Evolutionary conservation across 306 rosid genomes (phyloP), one percentile per base, ranked within the genome.

Genomic region (Vigna trinervia): DNA sequence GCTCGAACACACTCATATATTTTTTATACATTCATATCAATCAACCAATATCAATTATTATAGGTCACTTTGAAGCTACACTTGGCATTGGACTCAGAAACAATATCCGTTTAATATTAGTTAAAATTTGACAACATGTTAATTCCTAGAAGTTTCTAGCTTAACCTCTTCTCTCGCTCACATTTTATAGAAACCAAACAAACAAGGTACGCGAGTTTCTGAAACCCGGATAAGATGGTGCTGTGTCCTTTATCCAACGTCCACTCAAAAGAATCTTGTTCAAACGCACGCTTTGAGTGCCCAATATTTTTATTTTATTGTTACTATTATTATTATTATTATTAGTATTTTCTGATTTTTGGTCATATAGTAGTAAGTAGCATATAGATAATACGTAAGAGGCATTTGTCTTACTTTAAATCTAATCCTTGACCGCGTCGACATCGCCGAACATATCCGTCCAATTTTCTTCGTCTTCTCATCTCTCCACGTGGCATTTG

Each of bases 401-500:
- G 54, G 75, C 73, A 39, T 77, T 80, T 64, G 84, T 66, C 85
- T 79, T 68, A 58, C 46, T 61, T 74, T n/a, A 83, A 88, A 83
- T 81, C 59, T 76, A 83, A 88, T 81, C 83, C 84, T 89, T 87
- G 90, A 86, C 86, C 75, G 86, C 85, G 90, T 87, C 88, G 85
- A 88, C 88, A 88, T 75, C 81, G 90, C 92, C 88, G 79, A 80
- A 70, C 91, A 85, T 3, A 74, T 83, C 84, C 82, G 72, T 86
- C 91, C 94, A 87, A 86, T 43, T 66, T 77, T 34, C 82, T 61
- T 61, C 59, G 74, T 73, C 83, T 74, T 77, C 65, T 79, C 53
- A 36, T 87, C 85, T 76, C 89, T 88, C 94, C 97, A 94, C 93
- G 96, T 94, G 98, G 94, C 90, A 77, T 5, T 80, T 53, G 0